Percentiles rank a stretch among this genome's conserved stretches.
Conservation (phyloP, 2,329 filamentous ascomycete species). For the Aspergillus sp. region DNA sequence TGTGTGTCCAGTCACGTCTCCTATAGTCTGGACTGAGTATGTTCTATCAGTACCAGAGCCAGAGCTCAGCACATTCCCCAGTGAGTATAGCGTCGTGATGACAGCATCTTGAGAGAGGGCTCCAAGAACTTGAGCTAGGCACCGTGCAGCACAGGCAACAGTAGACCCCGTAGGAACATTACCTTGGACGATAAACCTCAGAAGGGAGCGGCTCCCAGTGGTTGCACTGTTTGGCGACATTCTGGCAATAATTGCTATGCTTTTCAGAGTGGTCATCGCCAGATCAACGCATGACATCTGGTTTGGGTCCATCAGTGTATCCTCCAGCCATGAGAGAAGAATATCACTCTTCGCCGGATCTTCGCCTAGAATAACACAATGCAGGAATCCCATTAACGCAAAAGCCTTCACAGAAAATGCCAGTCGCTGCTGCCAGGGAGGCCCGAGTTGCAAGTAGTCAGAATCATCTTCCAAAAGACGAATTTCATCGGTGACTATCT, state of each 20-base stretch:
- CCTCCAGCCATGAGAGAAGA: constrained; percentile 80
- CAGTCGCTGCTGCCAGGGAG: constrained; percentile 78
- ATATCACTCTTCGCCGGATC: constrained; percentile 74
- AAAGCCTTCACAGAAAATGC: constrained; percentile 82
- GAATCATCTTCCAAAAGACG: constrained; percentile 80
- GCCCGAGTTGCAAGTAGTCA: constrained; percentile 83
- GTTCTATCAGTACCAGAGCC: constrained; percentile 50
- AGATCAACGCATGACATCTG: constrained; percentile 79
- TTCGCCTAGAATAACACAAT: constrained; percentile 77
- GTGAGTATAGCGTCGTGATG: constrained; percentile 90
- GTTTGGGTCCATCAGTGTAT: constrained; percentile 68
- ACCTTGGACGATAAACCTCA: constrained; percentile 83
- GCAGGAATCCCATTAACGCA: constrained; percentile 76
- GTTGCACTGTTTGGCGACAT: constrained; percentile 69
- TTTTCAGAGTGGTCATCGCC: constrained; percentile 72
- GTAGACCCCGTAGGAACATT: constrained; percentile 60
- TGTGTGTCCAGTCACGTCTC: constrained; percentile 41
- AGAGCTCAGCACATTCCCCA: constrained; percentile 91
- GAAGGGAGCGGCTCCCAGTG: constrained; percentile 70
- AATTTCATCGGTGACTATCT: constrained; percentile 76
- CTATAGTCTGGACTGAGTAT: constrained; percentile 25
- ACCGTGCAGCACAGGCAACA: constrained; percentile 74
- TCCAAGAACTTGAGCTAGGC: constrained; percentile 74
- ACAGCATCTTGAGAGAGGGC: constrained; percentile 85
- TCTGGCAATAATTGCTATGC: constrained; percentile 75